Base-by-base conservation (phyloP, 2,329 filamentous ascomycete genomes). In the Nannizzia gypsea region DNA sequence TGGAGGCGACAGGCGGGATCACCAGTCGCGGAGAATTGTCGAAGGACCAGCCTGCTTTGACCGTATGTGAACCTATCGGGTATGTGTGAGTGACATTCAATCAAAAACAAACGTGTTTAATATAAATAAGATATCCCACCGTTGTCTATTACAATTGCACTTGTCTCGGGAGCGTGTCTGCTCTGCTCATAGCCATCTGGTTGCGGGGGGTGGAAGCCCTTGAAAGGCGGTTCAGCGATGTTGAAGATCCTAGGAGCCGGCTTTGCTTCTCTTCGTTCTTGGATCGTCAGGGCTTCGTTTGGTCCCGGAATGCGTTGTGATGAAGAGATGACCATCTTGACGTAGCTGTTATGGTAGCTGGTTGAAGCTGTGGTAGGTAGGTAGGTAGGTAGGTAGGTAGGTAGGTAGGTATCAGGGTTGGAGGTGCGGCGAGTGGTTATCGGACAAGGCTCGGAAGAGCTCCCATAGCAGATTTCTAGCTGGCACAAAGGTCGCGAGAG, bases 131-230 rank as follows among this genome's bases (percentile, higher is more conserved):
- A 42, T 20, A 15, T 28, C 65, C 52, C 76, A 95, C 91, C 93
- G 87, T 96, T 96, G 77, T 99, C 93, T 70, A 99, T 97, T 63
- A 99, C 89, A 69, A 99, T 96, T 57, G 90, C 89, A 57, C 85
- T 88, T 52, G 78, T 76, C 61, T 77, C 80, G 15, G 79, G 73
- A 20, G 80, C 13, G 28, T 28, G 26, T 17, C 82, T 80, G 62
- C 89, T 91, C 66, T 81, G 80, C 67, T 83, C 80, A 69, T 87
- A 90, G 55, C 88, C 89, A 67, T 92, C 86, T 6, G 79, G 76
- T 67, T 83, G 80, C 54, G 81, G 74, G 57, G 80, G 73, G 48
- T 78, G 78, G 68, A 80, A 81, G 62, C 83, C 82, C 66, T 79
- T 79, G 70, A 85, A 86, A 1, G 82, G 83, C 55, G 80, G 82